phyloP scores from a whole-genome alignment of 2,329 filamentous ascomycete species.

The Dothistroma septosporum region DNA sequence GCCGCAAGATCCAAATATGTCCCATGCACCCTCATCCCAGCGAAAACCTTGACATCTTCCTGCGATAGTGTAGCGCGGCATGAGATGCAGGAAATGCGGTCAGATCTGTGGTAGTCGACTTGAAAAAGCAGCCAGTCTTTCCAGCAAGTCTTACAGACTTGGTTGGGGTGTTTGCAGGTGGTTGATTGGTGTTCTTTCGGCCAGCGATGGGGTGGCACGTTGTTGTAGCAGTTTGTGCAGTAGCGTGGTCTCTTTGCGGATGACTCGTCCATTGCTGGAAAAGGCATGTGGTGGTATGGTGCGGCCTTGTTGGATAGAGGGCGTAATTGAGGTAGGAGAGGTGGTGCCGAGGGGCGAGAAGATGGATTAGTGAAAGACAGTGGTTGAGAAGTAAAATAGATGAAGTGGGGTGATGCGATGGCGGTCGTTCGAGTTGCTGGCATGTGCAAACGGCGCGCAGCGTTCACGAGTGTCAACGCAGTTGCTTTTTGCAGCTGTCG shows the following conservation, averaged over 20 bases:
- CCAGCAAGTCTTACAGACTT: constrained; percentile 21
- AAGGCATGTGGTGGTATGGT: not conserved
- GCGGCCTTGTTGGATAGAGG: not conserved
- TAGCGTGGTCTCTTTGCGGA: not conserved
- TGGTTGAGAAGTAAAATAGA: not conserved
- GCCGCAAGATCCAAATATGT: constrained; percentile 7
- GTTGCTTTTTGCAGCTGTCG: too few species aligned
- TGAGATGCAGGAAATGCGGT: constrained; percentile 18
- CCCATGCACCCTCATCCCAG: constrained; percentile 6
- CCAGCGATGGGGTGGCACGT: not conserved
- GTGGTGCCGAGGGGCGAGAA: not conserved
- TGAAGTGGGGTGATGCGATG: not conserved
- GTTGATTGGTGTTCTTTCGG: not conserved
- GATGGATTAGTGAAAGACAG: not conserved
- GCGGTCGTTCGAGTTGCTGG: not conserved
- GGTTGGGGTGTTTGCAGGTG: constrained; percentile 12
- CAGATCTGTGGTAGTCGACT: constrained; percentile 1
- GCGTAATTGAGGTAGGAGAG: not conserved
- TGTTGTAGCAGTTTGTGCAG: constrained; percentile 12
- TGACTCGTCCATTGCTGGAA: not conserved
- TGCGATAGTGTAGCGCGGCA: constrained; percentile 15
- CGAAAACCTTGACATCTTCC: constrained; percentile 16
- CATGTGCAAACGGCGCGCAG: not conserved
- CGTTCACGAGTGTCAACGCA: too few species aligned
- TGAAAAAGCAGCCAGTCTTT: constrained; percentile 17